phyloP scores from a whole-genome alignment of 768 basidiomycete species.

The Favolaschia claudopus region DNA sequence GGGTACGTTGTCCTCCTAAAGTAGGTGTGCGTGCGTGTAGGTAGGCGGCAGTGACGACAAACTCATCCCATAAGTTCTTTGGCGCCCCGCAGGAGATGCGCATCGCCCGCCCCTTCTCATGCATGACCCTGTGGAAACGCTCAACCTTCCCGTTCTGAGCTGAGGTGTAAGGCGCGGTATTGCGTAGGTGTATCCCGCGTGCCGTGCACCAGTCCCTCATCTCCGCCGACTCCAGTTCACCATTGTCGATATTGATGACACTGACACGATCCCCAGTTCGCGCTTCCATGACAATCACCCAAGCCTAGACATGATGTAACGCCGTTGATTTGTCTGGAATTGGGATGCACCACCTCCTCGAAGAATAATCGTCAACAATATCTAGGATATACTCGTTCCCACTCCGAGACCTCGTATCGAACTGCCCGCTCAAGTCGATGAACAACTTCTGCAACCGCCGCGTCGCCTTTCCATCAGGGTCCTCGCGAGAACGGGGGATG shows the following conservation, averaged over 20 bases:
- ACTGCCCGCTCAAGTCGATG: constrained; percentile 37
- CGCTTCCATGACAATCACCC: constrained; percentile 35
- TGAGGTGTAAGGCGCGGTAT: constrained; percentile 44
- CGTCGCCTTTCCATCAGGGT: constrained; percentile 32
- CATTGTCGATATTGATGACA: constrained; percentile 28
- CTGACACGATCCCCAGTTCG: constrained; percentile 27
- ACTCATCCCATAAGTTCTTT: constrained; percentile 40
- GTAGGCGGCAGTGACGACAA: constrained; percentile 38
- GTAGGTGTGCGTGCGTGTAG: constrained; percentile 32
- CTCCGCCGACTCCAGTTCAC: constrained; percentile 28
- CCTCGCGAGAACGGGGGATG: constrained; percentile 39
- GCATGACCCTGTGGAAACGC: constrained; percentile 41
- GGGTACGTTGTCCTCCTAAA: constrained; percentile 20
- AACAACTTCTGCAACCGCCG: constrained; percentile 37
- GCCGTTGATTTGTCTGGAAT: constrained; percentile 36
- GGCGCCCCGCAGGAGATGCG: constrained; percentile 33
- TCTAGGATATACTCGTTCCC: constrained; percentile 40
- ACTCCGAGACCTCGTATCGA: constrained; percentile 28
- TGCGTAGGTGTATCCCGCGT: constrained; percentile 22
- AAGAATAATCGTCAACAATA: constrained; percentile 42
- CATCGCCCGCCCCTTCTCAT: constrained; percentile 39
- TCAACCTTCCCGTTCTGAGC: constrained; percentile 45
- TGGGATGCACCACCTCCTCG: constrained; percentile 40
- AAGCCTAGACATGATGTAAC: constrained; percentile 32
- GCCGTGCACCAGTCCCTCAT: constrained; percentile 22